These are phyloP conservation scores for Claviceps sorghi DNA, from an alignment of 2,329 filamentous ascomycete species.

Conservation along the genomic window DNA sequence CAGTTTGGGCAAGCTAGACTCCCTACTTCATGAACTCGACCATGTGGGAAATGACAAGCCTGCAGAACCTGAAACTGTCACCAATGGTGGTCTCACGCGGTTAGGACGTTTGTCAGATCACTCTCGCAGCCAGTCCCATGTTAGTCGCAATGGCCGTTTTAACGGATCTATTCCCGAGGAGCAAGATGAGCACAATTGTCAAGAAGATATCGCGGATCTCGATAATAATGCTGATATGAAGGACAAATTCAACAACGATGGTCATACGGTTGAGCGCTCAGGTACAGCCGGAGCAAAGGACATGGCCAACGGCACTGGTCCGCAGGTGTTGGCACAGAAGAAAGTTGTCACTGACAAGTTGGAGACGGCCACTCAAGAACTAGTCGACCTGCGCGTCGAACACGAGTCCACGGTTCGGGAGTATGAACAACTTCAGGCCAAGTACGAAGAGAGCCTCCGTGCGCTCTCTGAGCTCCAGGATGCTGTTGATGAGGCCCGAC, in stretches of 20 bases:
- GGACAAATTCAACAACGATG: not conserved
- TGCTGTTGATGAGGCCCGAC: slow-evolving; percentile 62
- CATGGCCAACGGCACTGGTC: slow-evolving; percentile 22
- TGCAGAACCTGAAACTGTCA: slow-evolving; percentile 14
- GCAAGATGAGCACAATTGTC: slow-evolving; percentile 33
- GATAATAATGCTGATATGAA: not conserved
- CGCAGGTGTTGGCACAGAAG: slow-evolving; percentile 62
- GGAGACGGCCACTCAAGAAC: slow-evolving; percentile 78
- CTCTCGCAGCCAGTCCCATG: slow-evolving; percentile 38
- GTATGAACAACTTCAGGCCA: slow-evolving; percentile 65
- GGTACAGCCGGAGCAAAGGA: slow-evolving; percentile 18
- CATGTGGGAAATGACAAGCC: slow-evolving; percentile 47
- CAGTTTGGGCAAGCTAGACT: slow-evolving; percentile 88
- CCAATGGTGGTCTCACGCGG: slow-evolving; percentile 25
- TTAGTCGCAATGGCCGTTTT: slow-evolving; percentile 38
- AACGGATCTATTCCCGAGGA: slow-evolving; percentile 41
- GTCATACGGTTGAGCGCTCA: not conserved
- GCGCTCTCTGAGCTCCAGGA: slow-evolving; percentile 77
- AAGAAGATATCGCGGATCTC: slow-evolving; percentile 32
- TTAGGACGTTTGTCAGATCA: slow-evolving; percentile 34
- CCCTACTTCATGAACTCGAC: slow-evolving; percentile 79
- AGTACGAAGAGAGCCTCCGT: slow-evolving; percentile 80
- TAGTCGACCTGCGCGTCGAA: slow-evolving; percentile 78
- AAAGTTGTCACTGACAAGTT: slow-evolving; percentile 86
- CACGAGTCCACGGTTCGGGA: slow-evolving; percentile 75